Percentiles rank a stretch among this genome's conserved stretches.
phyloP scores from a whole-genome alignment of 345 rosid species.

The Camelina hispida region DNA sequence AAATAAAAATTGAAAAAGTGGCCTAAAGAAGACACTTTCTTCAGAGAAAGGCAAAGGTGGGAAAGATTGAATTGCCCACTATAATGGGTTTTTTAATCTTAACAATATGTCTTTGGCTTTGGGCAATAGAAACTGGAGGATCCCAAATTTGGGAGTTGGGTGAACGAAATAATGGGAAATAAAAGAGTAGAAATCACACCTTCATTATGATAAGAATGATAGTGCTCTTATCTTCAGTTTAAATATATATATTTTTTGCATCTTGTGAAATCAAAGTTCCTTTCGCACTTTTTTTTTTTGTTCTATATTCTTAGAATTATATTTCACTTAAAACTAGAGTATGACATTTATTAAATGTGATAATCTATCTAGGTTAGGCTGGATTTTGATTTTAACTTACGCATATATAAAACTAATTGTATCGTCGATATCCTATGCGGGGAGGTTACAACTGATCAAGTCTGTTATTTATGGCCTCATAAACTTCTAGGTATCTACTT shows the following conservation, averaged over 20 bases:
- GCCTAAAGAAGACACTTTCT: conserved; percentile 57
- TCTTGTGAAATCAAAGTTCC: not conserved
- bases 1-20: conserved; percentile 41
- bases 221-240: conserved; percentile 34
- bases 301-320: not conserved
- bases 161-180: conserved; percentile 27
- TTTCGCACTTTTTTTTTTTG: not conserved
- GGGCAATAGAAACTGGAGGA: conserved; percentile 43
- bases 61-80: conserved; percentile 45
- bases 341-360: not conserved
- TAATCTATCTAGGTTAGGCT: not conserved
- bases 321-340: not conserved
- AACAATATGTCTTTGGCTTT: conserved; percentile 31
- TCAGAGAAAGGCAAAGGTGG: conserved; percentile 63
- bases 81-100: conserved; percentile 32
- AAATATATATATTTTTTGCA: not conserved
- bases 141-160: conserved; percentile 44
- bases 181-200: conserved; percentile 36
- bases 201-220: conserved; percentile 34
- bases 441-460: too few relatives aligned
- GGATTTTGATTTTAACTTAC: not conserved
- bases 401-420: too few relatives aligned
- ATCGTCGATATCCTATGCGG: too few relatives aligned
- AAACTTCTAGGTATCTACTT: too few relatives aligned
- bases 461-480: too few relatives aligned